phyloP scores from a whole-genome alignment of 2,329 filamentous ascomycete genomes.

The Cordyceps fumosorosea region DNA sequence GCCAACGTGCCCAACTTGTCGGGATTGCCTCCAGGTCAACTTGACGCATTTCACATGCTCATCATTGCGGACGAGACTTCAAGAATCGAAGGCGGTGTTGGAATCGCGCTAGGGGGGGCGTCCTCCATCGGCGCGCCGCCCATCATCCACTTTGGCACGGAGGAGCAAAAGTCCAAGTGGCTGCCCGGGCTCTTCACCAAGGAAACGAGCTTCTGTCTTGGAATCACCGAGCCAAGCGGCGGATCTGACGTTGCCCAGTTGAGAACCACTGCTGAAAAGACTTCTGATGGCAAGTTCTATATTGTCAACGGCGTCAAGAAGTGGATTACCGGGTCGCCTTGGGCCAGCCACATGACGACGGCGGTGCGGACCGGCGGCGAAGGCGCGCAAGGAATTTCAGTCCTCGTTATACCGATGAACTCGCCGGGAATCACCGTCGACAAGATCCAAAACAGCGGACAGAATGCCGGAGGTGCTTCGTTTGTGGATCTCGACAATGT shows the following conservation, averaged over 20 bases:
- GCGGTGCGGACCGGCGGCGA: slow-evolving; percentile 53
- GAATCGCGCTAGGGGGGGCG: slow-evolving; percentile 51
- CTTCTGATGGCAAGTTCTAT: slow-evolving; percentile 41
- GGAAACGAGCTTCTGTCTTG: slow-evolving; percentile 55
- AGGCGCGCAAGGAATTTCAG: slow-evolving; percentile 47
- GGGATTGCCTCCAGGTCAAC: slow-evolving; percentile 39
- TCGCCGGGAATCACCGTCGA: slow-evolving; percentile 43
- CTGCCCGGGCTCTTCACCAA: slow-evolving; percentile 52
- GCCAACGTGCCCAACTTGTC: slow-evolving; percentile 33
- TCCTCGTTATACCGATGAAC: slow-evolving; percentile 49
- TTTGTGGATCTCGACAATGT: slow-evolving; percentile 52
- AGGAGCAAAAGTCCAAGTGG: slow-evolving; percentile 50
- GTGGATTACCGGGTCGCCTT: slow-evolving; percentile 59
- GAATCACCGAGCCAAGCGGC: slow-evolving; percentile 56
- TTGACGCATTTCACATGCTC: slow-evolving; percentile 51
- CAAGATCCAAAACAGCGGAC: slow-evolving; percentile 57
- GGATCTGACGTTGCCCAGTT: slow-evolving; percentile 61
- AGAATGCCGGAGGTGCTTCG: slow-evolving; percentile 56
- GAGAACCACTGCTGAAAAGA: slow-evolving; percentile 48
- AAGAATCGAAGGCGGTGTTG: slow-evolving; percentile 49
- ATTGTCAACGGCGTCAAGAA: slow-evolving; percentile 63
- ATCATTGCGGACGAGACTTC: slow-evolving; percentile 49
- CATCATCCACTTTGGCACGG: slow-evolving; percentile 54
- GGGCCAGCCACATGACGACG: slow-evolving; percentile 55
- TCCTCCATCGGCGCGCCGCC: slow-evolving; percentile 59